These are phyloP conservation scores for Panicum miliaceum DNA, from an alignment of 176 grass and related monocot genomes.

Conservation along the genomic window DNA sequence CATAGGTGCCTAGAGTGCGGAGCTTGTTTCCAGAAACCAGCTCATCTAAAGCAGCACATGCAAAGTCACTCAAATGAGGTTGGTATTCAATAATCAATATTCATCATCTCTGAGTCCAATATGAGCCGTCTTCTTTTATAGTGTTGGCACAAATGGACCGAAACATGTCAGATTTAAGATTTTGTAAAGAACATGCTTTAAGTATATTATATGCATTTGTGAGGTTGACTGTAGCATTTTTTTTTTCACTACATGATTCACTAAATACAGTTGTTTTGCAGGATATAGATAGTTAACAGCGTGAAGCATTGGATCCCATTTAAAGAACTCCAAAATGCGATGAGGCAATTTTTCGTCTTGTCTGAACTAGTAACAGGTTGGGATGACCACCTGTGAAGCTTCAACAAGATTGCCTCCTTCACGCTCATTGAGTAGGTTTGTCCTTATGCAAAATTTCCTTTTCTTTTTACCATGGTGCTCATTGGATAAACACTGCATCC, in stretches of 20 bases:
- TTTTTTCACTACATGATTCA: constrained; percentile 10
- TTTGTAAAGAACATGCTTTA: background rate
- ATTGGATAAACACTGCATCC: background rate
- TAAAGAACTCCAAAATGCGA: constrained; percentile 83
- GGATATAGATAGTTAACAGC: constrained; percentile 53
- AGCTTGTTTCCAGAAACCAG: constrained; percentile 60
- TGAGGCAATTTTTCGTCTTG: constrained; percentile 56
- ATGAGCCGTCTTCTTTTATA: background rate
- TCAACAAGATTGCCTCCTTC: constrained; percentile 77
- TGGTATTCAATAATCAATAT: constrained; percentile 14
- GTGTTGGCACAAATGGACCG: background rate
- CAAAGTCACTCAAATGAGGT: constrained; percentile 70
- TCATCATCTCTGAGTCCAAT: background rate
- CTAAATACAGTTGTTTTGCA: constrained; percentile 62
- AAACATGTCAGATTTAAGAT: background rate
- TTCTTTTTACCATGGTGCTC: background rate
- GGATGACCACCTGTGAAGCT: constrained; percentile 87
- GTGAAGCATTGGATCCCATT: constrained; percentile 95
- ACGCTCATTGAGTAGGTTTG: constrained; percentile 61
- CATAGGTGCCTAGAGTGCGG: constrained; percentile 61
- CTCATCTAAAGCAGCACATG: constrained; percentile 85
- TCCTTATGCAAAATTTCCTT: constrained; percentile 22
- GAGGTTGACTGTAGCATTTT: background rate
- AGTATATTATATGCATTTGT: background rate
- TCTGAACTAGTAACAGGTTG: constrained; percentile 85